Conservation (phyloP, 768 basidiomycete genomes). For the Rubroboletus pulcherrimus region DNA sequence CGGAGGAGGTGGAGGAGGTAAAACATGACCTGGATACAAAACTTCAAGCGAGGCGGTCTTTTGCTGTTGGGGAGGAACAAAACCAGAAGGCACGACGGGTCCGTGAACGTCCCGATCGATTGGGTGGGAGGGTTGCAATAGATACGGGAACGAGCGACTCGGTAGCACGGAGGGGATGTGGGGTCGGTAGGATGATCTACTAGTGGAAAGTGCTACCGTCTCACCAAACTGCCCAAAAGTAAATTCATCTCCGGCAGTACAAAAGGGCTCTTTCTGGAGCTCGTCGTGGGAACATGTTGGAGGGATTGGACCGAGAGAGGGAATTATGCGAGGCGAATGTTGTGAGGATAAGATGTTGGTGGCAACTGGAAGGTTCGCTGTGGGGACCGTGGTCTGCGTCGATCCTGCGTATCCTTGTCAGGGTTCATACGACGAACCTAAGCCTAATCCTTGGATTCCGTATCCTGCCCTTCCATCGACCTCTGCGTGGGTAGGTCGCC, state of each 20-base stretch:
- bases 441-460: conserved; percentile 13
- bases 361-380: neutral
- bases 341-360: conserved; percentile 2
- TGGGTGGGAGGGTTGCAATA: neutral
- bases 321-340: neutral
- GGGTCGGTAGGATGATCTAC: neutral
- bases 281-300: conserved; percentile 6
- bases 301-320: neutral
- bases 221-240: neutral
- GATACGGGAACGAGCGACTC: neutral
- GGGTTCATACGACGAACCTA: conserved; percentile 10
- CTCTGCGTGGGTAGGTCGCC: conserved; percentile 7
- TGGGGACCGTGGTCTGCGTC: neutral
- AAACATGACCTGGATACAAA: neutral
- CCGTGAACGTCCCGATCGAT: neutral
- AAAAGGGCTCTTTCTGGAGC: neutral
- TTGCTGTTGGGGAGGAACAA: neutral
- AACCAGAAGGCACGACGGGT: neutral
- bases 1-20: neutral
- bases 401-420: neutral
- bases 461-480: neutral
- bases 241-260: neutral
- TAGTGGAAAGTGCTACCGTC: neutral
- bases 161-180: neutral
- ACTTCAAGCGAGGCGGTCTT: neutral